These are phyloP conservation scores for Arthroderma sp. DNA, from an alignment of 2,329 filamentous ascomycete genomes.

Conservation along the genomic window DNA sequence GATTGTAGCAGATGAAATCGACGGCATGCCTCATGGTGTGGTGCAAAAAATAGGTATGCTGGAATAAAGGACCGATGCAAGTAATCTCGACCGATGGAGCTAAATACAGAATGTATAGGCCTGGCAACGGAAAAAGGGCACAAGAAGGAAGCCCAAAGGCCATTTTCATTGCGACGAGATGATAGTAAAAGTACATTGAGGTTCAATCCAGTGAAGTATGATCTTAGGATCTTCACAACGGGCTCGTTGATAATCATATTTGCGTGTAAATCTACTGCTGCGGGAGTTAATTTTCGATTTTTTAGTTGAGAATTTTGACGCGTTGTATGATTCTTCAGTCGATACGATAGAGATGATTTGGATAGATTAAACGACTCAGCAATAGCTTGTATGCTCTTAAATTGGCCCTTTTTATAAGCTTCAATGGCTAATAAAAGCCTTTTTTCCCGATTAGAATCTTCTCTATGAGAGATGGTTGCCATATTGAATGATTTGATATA, in stretches of 20 bases:
- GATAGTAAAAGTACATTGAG: no score
- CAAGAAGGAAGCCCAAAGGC: no score
- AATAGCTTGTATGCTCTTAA: background rate
- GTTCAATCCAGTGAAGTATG: background rate
- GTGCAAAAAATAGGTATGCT: no score
- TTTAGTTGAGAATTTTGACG: background rate
- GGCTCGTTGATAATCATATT: background rate
- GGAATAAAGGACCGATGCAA: no score
- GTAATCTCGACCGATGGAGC: no score
- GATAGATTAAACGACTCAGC: background rate
- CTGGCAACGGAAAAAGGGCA: no score
- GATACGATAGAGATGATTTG: background rate
- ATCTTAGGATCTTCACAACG: background rate
- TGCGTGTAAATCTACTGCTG: background rate
- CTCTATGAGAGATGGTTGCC: background rate
- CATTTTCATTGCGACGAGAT: no score
- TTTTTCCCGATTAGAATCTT: background rate
- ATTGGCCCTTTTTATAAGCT: background rate
- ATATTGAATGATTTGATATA: background rate
- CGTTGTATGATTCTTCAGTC: background rate
- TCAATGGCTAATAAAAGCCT: background rate
- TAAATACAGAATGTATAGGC: no score
- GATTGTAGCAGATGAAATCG: no score
- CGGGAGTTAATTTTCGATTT: background rate
- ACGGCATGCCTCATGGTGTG: no score